Base-by-base conservation (phyloP, 2,329 filamentous ascomycete species). In the Sclerotinia subarctica region DNA sequence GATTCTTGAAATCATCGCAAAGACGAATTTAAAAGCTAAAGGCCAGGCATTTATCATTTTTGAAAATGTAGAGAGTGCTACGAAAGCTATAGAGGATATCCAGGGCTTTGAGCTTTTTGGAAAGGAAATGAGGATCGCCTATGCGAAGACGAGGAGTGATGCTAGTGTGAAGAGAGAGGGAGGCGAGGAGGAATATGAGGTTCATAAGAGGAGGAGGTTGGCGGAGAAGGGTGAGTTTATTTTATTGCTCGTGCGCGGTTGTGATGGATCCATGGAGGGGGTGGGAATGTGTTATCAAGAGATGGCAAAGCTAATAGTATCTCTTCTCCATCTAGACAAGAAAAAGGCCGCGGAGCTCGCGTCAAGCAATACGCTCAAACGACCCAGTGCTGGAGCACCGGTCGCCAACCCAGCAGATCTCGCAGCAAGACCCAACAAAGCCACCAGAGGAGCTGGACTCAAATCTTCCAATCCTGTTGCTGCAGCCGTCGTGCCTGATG, bases 41-140 rank as follows among this genome's bases (percentile, higher is more conserved):
- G 95, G 95, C 17, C 95, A 99, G 80, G 95, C 95, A 0, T 99
- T 99, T 77, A 82, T 99, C 62, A 93, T 98, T 57, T 98, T 93
- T 78, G 93, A 96, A 74, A 86, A 83, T 70, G 82, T 90, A n/a
- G 90, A 93, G 67, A 87, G 89, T n/a, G 94, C 94, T 4, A 82
- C 86, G 64, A 85, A 88, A 71, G 94, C 95, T 24, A 90, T 97
- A 70, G 92, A 96, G 64, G 92, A 96, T 74, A 84, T 96, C 70
- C 91, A 97, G 75, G 94, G 93, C 11, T 99, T 99, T 78, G 91
- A 96, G 74, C 82, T 99, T 5, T 96, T 96, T 75, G 93, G 91
- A 62, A 96, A 97, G 81, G 89, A 91, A 1, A 96, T 99, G 89
- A 86, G 89, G 69, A 80, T 97, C 46, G 90, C 92, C 21, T 89